Percentiles rank a stretch among this genome's conserved stretches.
Evolutionary conservation across 768 basidiomycete genomes (phyloP).

Genomic region (Auricularia cornea): DNA sequence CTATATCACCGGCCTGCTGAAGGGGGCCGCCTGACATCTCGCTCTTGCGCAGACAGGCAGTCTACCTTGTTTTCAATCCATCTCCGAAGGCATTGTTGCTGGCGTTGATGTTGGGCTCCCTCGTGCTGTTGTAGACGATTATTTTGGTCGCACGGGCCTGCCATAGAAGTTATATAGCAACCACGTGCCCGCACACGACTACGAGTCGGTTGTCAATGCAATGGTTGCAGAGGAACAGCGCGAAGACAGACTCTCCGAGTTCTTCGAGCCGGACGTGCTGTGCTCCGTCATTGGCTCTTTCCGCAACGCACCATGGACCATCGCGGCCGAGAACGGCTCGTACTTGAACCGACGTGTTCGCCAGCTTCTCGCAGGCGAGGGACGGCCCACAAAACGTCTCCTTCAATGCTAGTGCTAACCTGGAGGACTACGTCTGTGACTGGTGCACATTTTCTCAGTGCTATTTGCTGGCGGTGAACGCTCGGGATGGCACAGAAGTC

Average conservation of each 20-base stretch:
- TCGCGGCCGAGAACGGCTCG: background rate
- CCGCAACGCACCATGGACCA: background rate
- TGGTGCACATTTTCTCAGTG: background rate
- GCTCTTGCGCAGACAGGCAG: too few relatives aligned
- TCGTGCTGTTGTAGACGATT: too few relatives aligned
- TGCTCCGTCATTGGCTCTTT: too few relatives aligned
- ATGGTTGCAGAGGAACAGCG: background rate
- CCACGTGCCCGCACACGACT: background rate
- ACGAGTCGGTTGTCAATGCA: background rate
- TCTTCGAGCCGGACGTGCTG: conserved; percentile 4
- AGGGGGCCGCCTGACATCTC: too few relatives aligned
- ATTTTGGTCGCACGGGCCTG: too few relatives aligned
- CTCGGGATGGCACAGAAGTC: background rate
- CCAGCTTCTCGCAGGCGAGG: background rate
- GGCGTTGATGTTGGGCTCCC: too few relatives aligned
- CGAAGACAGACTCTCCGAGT: background rate
- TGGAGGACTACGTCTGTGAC: background rate
- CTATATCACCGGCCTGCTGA: background rate
- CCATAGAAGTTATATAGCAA: background rate
- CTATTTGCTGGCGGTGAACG: background rate
- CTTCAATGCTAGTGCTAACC: background rate
- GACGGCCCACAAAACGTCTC: background rate
- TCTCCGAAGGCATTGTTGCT: too few relatives aligned
- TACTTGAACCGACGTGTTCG: background rate
- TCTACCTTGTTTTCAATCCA: too few relatives aligned